These are phyloP conservation scores for Wickerhamiella shivajii DNA, from an alignment of 805 yeast genomes.

Conservation along the genomic window DNA sequence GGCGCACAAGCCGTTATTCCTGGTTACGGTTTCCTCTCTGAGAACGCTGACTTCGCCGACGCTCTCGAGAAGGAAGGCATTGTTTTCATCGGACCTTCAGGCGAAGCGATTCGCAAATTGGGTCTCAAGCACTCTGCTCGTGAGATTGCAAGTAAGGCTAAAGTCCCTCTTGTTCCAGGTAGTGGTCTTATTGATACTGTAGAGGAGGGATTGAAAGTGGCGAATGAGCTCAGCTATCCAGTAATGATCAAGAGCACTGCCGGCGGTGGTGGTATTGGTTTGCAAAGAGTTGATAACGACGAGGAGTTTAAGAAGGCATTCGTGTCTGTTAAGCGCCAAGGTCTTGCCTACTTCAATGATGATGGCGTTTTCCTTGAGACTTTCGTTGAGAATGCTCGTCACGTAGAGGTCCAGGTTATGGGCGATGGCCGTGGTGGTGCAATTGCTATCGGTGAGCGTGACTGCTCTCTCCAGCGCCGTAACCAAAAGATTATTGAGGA, in stretches of 20 bases:
- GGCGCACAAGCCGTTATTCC: conserved; percentile 94
- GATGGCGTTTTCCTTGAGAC: conserved; percentile 90
- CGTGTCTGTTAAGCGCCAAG: conserved; percentile 87
- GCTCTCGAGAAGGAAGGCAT: conserved; percentile 70
- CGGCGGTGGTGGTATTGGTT: conserved; percentile 98
- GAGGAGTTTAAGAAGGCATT: conserved; percentile 73
- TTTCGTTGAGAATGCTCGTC: conserved; percentile 89
- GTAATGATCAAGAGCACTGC: conserved; percentile 96
- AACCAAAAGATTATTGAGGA: conserved; percentile 94
- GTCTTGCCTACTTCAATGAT: conserved; percentile 84
- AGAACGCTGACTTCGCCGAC: conserved; percentile 92
- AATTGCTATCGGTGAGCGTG: conserved; percentile 91
- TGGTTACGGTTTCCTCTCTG: conserved; percentile 93
- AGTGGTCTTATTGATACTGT: conserved; percentile 64
- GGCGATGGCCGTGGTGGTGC: conserved; percentile 94
- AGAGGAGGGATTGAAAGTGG: conserved; percentile 61
- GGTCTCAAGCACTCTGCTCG: conserved; percentile 96
- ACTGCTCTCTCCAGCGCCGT: conserved; percentile 93
- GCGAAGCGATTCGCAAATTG: conserved; percentile 76
- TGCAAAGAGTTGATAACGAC: conserved; percentile 79
- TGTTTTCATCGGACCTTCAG: conserved; percentile 92
- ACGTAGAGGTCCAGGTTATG: conserved; percentile 90
- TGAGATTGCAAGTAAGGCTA: conserved; percentile 80
- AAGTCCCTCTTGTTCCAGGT: conserved; percentile 96
- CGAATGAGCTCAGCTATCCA: conserved; percentile 64